These are phyloP conservation scores for Lipomyces mesembrius DNA, from an alignment of 805 yeast species.

Conservation along the genomic window DNA sequence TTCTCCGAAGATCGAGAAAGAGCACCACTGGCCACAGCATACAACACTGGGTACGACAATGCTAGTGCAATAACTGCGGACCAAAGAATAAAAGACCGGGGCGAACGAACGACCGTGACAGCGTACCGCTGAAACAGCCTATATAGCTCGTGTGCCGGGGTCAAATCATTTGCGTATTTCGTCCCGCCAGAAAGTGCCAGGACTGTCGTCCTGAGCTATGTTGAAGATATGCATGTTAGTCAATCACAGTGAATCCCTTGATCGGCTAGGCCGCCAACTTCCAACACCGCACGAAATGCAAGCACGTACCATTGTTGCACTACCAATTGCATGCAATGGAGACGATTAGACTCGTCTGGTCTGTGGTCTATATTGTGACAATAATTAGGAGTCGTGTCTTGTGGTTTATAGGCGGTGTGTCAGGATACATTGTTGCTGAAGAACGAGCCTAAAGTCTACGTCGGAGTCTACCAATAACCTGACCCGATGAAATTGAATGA, in stretches of 20 bases:
- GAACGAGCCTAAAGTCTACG: no score
- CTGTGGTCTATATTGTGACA: no score
- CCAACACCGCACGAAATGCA: neutral
- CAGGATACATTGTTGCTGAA: no score
- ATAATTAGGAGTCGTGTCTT: no score
- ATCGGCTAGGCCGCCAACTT: neutral
- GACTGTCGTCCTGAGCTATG: slow-evolving; percentile 35
- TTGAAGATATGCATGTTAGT: neutral
- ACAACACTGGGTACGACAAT: slow-evolving; percentile 56
- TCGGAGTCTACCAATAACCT: no score
- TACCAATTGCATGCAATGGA: slow-evolving; percentile 3
- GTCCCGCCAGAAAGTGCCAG: slow-evolving; percentile 35
- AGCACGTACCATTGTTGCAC: neutral
- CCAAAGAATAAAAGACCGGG: slow-evolving; percentile 53
- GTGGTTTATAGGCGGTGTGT: no score
- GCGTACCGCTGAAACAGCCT: slow-evolving; percentile 36
- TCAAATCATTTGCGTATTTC: slow-evolving; percentile 30
- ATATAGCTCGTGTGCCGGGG: slow-evolving; percentile 20
- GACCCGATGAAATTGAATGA: no score
- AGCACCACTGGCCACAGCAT: slow-evolving; percentile 40
- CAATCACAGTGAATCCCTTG: neutral
- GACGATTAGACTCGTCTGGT: no score
- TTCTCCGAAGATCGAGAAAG: slow-evolving; percentile 24
- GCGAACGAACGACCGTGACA: slow-evolving; percentile 46
- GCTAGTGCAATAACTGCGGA: slow-evolving; percentile 56